Evolutionary conservation across 164 flowering plant genomes (phyloP), one percentile per base, ranked within the genome.

Genomic region (Chloranthus sessilifolius): DNA sequence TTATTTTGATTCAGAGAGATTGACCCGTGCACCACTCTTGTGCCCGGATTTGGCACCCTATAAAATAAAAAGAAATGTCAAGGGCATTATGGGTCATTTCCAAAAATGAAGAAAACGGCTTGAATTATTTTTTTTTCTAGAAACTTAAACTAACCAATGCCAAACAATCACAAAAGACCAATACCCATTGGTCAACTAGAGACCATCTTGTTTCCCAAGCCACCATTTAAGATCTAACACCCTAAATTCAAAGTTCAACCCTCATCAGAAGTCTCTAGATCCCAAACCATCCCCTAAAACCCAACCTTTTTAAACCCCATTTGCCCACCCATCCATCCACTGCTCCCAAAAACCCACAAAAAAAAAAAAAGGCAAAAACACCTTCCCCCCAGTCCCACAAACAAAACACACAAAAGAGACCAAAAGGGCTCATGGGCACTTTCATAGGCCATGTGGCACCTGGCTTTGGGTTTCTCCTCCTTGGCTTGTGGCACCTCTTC

Each of bases 401-500:
- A 28, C 20, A 23, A n/a, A 23, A 8, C 15, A 7, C 15, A 10
- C 15, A 14, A 10, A 21, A 21, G 10, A 22, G 12, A 34, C 7
- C 29, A 10, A n/a, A 1, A 9, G 34, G 2, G 8, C 2, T 5
- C 15, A 68, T 68, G 73, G 73, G 73, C n/a, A 36, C 62, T 23
- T 52, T 68, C 43, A 43, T 64, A 2, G 68, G 73, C 16, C 73
- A 68, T 59, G 73, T 64, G 14, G 49, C 56, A 15, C 65, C 73
- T 16, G 73, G 73, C 7, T 52, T 56, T 45, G 73, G 65, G 1
- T 68, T 68, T 52, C 36, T 68, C 20, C 34, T 68, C 39, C 52
- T 68, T 19, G 73, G 73, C 8, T 25, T 68, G 15, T 74, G 79
- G 79, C 79, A 74, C 42, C 67, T 74, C 40, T 64, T 61, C 44